Evolutionary conservation across 2,329 filamentous ascomycete species (phyloP), one percentile per base, ranked within the genome.

Genomic region (Hypoxylon sp.): DNA sequence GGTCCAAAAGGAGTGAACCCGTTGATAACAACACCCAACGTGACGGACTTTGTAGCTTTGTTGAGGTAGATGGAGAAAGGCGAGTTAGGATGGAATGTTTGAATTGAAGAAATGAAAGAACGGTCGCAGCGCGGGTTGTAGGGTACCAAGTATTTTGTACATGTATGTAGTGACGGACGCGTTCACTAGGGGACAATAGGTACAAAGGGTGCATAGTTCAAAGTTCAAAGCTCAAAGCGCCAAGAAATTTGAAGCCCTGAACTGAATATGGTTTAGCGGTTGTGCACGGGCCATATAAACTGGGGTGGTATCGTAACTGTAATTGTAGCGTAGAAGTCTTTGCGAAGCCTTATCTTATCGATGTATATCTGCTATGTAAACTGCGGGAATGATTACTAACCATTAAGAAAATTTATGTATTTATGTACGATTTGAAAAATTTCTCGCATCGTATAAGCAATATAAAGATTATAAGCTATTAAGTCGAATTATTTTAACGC

Each of bases 71-170:
- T 46, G 44, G 26, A 44, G 8, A 65, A 51, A 58, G 42, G 24
- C 37, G 37, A 59, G 35, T 31, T 60, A 5, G 24, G 19, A 26
- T 14, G 17, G 31, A 50, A 50, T 59, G 55, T 39, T 35, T 31
- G 53, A 47, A 39, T 35, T 10, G 53, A 47, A 37, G 53, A 47
- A 47, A 35, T 24, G 59, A 44, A 54, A 22, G 37, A 33, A 58
- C 39, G 35, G 54, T 63, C 55, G 60, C 65, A 67, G 55, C 65
- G 60, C 65, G 59, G 35, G 31, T 59, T 29, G 8, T 11, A 57
- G 33, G 50, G 22, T 24, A 11, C 51, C 29, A 52, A 39, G 33
- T 54, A 46, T 48, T 47, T 53, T 19, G 58, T 52, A 61, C 59
- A 35, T 29, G 39, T 29, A 46, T 39, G 19, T 22, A 54, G 39